These are phyloP conservation scores for Claviceps fusiformis DNA, from an alignment of 2,329 filamentous ascomycete genomes.

Conservation along the genomic window DNA sequence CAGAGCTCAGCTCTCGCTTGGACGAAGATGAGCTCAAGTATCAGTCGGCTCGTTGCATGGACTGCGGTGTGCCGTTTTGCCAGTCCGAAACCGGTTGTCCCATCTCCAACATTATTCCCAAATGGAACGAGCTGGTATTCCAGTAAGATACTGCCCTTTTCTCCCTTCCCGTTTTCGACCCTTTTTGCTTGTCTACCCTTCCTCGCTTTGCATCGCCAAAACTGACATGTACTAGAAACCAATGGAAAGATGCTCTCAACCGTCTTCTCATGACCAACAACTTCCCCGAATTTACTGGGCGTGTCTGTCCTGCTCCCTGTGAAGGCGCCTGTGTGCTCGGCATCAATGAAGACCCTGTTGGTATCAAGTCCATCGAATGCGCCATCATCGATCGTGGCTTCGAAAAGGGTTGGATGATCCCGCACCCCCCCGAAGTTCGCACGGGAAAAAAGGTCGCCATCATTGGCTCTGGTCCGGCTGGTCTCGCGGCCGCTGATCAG, in stretches of 20 bases:
- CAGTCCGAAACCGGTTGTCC: slow-evolving; percentile 93
- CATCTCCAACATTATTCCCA: slow-evolving; percentile 94
- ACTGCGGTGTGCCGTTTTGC: slow-evolving; percentile 96
- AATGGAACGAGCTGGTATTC: slow-evolving; percentile 80
- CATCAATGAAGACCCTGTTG: slow-evolving; percentile 93
- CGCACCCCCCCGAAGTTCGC: slow-evolving; percentile 60
- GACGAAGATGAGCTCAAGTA: slow-evolving; percentile 95
- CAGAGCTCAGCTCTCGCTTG: slow-evolving; percentile 73
- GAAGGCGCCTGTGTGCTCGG: slow-evolving; percentile 92
- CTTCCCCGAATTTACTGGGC: slow-evolving; percentile 95
- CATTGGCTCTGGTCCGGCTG: slow-evolving; percentile 84
- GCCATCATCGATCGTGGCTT: slow-evolving; percentile 96
- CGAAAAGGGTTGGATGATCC: slow-evolving; percentile 96
- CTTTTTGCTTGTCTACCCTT: no score
- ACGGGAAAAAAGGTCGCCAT: slow-evolving; percentile 81
- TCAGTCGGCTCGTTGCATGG: slow-evolving; percentile 94
- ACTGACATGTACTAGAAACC: slow-evolving; percentile 23
- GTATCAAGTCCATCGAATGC: slow-evolving; percentile 97
- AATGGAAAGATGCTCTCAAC: slow-evolving; percentile 88
- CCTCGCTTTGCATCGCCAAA: background rate
- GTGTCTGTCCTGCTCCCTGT: slow-evolving; percentile 91
- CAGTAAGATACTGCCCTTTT: slow-evolving; percentile 15
- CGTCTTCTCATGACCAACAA: slow-evolving; percentile 93
- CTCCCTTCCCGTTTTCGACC: background rate
- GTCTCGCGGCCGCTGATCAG: slow-evolving; percentile 82